phyloP scores from a whole-genome alignment of 2,329 filamentous ascomycete species.

The Alternaria panax region DNA sequence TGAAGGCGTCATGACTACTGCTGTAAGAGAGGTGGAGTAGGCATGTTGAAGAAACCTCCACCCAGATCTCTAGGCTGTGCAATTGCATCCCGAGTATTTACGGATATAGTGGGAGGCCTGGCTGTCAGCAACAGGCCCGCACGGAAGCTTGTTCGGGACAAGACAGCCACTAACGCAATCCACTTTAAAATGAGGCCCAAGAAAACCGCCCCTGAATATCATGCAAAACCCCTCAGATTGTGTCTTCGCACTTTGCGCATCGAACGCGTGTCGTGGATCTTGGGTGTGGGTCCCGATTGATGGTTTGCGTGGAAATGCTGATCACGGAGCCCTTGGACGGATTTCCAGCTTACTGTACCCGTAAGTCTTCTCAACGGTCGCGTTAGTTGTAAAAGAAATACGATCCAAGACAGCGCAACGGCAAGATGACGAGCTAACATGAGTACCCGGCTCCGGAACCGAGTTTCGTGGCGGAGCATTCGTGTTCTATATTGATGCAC shows the following conservation, averaged over 20 bases:
- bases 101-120: conserved; percentile 5
- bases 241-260: conserved; percentile 1
- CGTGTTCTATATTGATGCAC: conserved; percentile 2
- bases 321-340: conserved; percentile 2
- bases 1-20: conserved; percentile 22
- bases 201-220: conserved; percentile 7
- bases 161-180: conserved; percentile 11
- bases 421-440: neutral
- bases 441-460: conserved; percentile 1
- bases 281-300: conserved; percentile 5
- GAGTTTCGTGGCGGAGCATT: conserved; percentile 5
- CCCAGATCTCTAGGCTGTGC: neutral
- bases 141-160: conserved; percentile 8
- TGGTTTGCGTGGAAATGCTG: conserved; percentile 1
- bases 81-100: neutral
- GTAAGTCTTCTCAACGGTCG: neutral
- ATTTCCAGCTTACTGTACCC: neutral
- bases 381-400: neutral
- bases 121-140: neutral
- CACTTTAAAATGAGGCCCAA: neutral
- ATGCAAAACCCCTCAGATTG: neutral
- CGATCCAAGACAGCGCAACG: neutral
- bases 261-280: conserved; percentile 15
- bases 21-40: conserved; percentile 25
- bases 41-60: neutral